Percentiles rank a stretch among this genome's conserved stretches.
phyloP scores from a whole-genome alignment of 2,329 filamentous ascomycete genomes.

The Fusarium sp. region DNA sequence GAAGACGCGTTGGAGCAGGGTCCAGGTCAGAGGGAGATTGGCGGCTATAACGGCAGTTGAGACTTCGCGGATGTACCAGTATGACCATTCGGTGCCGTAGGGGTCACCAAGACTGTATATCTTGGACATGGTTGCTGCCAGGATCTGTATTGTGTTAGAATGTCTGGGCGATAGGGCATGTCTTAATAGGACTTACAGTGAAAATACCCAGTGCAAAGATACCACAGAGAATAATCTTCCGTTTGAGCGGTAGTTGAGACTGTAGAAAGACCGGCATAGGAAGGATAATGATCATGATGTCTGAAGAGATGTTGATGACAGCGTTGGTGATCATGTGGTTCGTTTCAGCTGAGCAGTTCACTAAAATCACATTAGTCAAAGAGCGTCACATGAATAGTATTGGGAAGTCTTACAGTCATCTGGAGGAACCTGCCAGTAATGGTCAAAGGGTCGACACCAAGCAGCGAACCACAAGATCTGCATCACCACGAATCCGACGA shows the following conservation, averaged over 20 bases:
- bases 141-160: constrained; percentile 10
- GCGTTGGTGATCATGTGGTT: constrained; percentile 68
- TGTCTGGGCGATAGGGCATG: fast-evolving
- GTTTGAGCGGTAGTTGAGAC: constrained; percentile 59
- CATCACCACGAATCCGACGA: constrained; percentile 57
- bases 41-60: constrained; percentile 58
- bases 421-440: constrained; percentile 62
- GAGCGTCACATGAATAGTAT: fast-evolving
- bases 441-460: constrained; percentile 64
- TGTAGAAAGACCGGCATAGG: constrained; percentile 64
- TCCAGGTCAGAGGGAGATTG: constrained; percentile 58
- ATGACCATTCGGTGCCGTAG: constrained; percentile 54
- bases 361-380: neutral
- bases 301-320: constrained; percentile 67
- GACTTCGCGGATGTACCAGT: constrained; percentile 60
- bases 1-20: constrained; percentile 54
- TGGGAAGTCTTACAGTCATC: constrained; percentile 52
- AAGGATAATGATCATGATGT: constrained; percentile 67
- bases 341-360: constrained; percentile 62
- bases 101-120: constrained; percentile 56
- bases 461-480: constrained; percentile 61
- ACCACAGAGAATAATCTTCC: constrained; percentile 62
- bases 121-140: constrained; percentile 50
- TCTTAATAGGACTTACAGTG: constrained; percentile 48
- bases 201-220: constrained; percentile 59